These are phyloP conservation scores for Euphorbia celastroides DNA, from an alignment of 441 rosid species.

Conservation along the genomic window DNA sequence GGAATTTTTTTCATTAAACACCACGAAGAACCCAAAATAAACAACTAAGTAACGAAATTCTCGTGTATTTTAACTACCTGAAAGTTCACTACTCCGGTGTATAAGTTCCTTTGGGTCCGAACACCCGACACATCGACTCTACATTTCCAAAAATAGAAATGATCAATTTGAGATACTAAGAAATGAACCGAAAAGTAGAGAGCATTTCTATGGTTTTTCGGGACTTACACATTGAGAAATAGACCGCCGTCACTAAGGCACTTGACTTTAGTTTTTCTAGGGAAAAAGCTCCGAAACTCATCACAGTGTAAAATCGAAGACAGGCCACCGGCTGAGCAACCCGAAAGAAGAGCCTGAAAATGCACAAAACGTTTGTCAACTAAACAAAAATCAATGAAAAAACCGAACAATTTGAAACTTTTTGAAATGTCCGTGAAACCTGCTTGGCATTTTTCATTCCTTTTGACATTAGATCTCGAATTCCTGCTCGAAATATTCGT, in stretches of 20 bases:
- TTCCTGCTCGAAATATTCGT: slow-evolving; percentile 80
- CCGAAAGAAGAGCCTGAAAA: slow-evolving; percentile 77
- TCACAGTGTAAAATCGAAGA: slow-evolving; percentile 83
- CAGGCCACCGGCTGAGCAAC: slow-evolving; percentile 94
- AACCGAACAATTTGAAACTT: neutral
- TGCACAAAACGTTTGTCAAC: slow-evolving; percentile 4
- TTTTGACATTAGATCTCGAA: slow-evolving; percentile 64
- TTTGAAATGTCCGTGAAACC: slow-evolving; percentile 28
- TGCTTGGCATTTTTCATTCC: slow-evolving; percentile 75
- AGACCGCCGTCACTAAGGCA: slow-evolving; percentile 94
- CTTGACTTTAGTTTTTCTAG: slow-evolving; percentile 54
- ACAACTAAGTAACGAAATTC: neutral
- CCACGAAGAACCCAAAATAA: slow-evolving; percentile 4
- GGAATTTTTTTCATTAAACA: slow-evolving; percentile 15
- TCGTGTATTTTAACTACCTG: slow-evolving; percentile 40
- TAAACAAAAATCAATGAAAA: slow-evolving; percentile 1
- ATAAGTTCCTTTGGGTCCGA: slow-evolving; percentile 58
- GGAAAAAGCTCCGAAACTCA: slow-evolving; percentile 56
- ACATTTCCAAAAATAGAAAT: slow-evolving; percentile 15
- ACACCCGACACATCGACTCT: slow-evolving; percentile 81
- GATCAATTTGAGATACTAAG: slow-evolving; percentile 5
- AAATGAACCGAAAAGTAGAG: neutral
- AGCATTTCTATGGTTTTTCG: neutral
- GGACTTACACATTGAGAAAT: slow-evolving; percentile 67
- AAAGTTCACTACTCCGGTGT: slow-evolving; percentile 57